Evolutionary conservation across 257 asterid genomes (phyloP), one percentile per base, ranked within the genome.

Genomic region (Nicotiana tabacum): DNA sequence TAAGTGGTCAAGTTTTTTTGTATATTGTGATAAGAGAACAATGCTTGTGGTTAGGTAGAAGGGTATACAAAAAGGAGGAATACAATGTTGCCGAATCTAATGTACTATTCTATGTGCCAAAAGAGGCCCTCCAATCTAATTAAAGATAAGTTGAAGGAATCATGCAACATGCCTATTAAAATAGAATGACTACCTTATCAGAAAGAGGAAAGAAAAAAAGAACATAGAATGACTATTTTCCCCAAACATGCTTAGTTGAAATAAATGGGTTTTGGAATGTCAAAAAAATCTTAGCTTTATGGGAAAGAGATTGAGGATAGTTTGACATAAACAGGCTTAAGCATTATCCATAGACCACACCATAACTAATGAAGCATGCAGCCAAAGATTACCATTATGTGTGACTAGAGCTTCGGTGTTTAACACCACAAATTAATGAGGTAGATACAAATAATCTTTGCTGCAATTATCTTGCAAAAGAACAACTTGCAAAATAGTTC

Each of bases 391-490:
- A 72, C 15, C 39, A 72, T 60, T 72, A 7, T 46, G 79, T 46
- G 13, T 72, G 79, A 46, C 53, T 46, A 72, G 24, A 46, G 29
- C 56, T n/a, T 33, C 35, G 21, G 27, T 21, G 15, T 72, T 72
- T 72, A 46, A 48, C 24, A 72, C 46, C n/a, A 21, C 60, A 72
- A 72, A 72, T n/a, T 72, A 72, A 72, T 46, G 78, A 43, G 78
- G 78, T 69, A n/a, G 3, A 69, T 32, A 39, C 33, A 11, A 69
- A 39, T 39, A 39, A 5, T 70, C 78, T 70, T 70, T 70, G n/a
- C 56, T 0, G n/a, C 12, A 24, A 39, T 56, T 69, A 58, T 39
- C 35, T 10, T 11, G n/a, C n/a, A 21, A 21, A 70, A 56, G 46
- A 70, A 70, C 55, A 68, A 70, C 78, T 39, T 70, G 58, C 58